Percentiles rank a stretch among this genome's conserved stretches.
phyloP scores from a whole-genome alignment of 345 rosid species.

The Populus pruinosa region DNA sequence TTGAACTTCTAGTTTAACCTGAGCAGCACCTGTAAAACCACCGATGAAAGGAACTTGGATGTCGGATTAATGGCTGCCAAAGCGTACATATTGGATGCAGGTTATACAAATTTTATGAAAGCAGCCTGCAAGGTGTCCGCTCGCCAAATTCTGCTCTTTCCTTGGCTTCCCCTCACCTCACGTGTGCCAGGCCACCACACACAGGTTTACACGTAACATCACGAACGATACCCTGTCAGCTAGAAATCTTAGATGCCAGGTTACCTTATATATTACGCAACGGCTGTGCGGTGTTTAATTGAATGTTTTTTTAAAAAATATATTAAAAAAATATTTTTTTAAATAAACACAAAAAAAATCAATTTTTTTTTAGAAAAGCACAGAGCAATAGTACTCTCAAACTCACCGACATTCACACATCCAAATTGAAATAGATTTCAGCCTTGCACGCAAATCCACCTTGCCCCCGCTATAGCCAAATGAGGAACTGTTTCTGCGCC shows the following conservation, averaged over 20 bases:
- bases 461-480: not conserved
- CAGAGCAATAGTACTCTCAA: too few relatives aligned
- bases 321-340: too few relatives aligned
- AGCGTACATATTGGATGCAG: not conserved
- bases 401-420: not conserved
- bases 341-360: too few relatives aligned
- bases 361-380: too few relatives aligned
- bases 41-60: not conserved
- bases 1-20: not conserved
- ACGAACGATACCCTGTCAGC: not conserved
- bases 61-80: not conserved
- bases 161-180: not conserved
- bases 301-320: too few relatives aligned
- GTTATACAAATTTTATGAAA: not conserved
- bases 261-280: not conserved
- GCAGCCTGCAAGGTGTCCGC: not conserved
- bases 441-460: not conserved
- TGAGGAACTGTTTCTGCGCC: not conserved
- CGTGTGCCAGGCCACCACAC: not conserved
- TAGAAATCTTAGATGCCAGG: not conserved
- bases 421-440: not conserved
- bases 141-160: not conserved
- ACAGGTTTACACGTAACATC: not conserved
- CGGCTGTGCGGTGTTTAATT: too few relatives aligned
- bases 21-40: not conserved